Evolutionary conservation across 805 yeast genomes (phyloP).

Genomic region (Yamadazyma insecticola): DNA sequence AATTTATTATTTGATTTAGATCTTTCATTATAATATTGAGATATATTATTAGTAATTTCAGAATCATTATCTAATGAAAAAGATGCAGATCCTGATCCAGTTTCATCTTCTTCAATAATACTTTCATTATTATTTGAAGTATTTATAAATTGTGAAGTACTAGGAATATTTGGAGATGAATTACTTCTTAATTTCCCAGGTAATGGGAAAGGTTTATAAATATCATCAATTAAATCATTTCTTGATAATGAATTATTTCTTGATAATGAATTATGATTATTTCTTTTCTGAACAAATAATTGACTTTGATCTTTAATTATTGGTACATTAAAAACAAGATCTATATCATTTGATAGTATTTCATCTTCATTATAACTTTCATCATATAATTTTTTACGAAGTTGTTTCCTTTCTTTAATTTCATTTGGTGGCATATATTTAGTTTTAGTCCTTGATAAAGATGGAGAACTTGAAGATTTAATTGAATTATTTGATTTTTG

Average conservation of each 20-base stretch:
- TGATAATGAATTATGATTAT: too few species aligned
- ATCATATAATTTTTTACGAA: conserved; percentile 36
- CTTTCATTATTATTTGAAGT: conserved; percentile 8
- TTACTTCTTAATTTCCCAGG: conserved; percentile 21
- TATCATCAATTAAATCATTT: conserved; percentile 13
- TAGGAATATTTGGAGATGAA: conserved; percentile 8
- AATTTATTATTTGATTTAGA: conserved; percentile 29
- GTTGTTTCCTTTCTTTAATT: conserved; percentile 32
- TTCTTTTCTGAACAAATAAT: conserved; percentile 20
- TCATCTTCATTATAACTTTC: conserved; percentile 40
- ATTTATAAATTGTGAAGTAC: conserved; percentile 4
- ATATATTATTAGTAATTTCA: conserved; percentile 32
- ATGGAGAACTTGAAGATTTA: conserved; percentile 10
- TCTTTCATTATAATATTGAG: conserved; percentile 32
- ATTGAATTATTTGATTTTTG: background rate
- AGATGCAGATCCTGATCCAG: too few species aligned
- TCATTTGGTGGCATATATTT: conserved; percentile 30
- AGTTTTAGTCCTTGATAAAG: conserved; percentile 29
- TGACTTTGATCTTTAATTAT: conserved; percentile 33
- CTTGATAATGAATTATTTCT: conserved; percentile 2
- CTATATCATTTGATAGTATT: conserved; percentile 32
- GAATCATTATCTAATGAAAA: conserved; percentile 20
- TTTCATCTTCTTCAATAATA: conserved; percentile 16
- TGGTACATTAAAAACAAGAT: conserved; percentile 41
- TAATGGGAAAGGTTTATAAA: conserved; percentile 27